Evolutionary conservation across 139 green algal species (phyloP).

Genomic region (Chlorokybus atmophyticus): DNA sequence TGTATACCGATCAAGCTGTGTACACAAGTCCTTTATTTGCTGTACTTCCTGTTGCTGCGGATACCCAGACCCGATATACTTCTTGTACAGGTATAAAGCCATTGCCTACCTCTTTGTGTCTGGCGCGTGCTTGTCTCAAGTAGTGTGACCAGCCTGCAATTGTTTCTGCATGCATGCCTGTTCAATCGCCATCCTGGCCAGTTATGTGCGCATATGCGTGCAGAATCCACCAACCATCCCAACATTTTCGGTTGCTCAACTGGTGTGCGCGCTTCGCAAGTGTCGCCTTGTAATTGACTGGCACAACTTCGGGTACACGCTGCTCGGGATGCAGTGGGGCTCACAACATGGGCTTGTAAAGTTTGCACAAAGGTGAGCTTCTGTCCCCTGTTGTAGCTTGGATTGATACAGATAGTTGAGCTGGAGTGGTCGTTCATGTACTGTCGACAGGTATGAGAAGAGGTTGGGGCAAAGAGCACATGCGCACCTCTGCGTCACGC

Average conservation of each 20-base stretch:
- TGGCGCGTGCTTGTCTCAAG: too few relatives aligned
- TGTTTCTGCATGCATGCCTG: too few relatives aligned
- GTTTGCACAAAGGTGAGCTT: slow-evolving; percentile 44
- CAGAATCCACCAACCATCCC: slow-evolving; percentile 85
- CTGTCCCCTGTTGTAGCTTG: too few relatives aligned
- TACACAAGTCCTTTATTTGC: slow-evolving; percentile 6
- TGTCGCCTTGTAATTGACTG: slow-evolving; percentile 77
- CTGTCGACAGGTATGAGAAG: slow-evolving; percentile 25
- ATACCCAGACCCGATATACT: slow-evolving; percentile 25
- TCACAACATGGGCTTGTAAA: slow-evolving; percentile 33
- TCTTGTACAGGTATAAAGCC: slow-evolving; percentile 31
- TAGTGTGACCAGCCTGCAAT: too few relatives aligned
- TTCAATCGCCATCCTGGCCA: too few relatives aligned
- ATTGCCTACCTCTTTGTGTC: too few relatives aligned
- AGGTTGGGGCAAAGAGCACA: slow-evolving; percentile 35
- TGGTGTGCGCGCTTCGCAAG: slow-evolving; percentile 43
- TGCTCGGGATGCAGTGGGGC: slow-evolving; percentile 61
- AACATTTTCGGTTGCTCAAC: slow-evolving; percentile 54
- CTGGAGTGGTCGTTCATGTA: too few relatives aligned
- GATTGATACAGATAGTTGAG: too few relatives aligned
- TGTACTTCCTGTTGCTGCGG: slow-evolving; percentile 19
- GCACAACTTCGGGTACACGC: slow-evolving; percentile 88
- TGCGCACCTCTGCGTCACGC: slow-evolving; percentile 68
- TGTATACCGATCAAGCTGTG: slow-evolving; percentile 17
- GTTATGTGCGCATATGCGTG: too few relatives aligned